Conservation (phyloP, 768 basidiomycete genomes). For the Mrakia blollopis region DNA sequence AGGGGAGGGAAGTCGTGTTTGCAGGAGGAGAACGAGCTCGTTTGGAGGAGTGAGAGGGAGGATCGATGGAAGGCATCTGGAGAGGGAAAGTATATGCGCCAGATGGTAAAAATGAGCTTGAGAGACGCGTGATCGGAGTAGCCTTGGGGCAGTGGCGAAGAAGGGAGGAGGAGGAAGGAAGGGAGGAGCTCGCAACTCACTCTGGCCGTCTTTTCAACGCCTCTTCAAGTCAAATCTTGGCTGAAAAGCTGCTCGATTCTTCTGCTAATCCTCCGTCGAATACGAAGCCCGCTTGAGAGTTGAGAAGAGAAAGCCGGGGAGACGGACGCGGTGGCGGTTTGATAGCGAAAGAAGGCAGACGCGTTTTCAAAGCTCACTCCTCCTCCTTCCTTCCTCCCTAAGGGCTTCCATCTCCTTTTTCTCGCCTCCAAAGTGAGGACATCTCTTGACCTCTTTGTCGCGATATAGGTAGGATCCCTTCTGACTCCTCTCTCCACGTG, state of each 20-base stretch:
- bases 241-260: no score
- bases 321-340: background rate
- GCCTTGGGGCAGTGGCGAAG: background rate
- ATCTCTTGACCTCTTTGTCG: no score
- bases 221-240: background rate
- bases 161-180: background rate
- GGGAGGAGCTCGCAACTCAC: background rate
- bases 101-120: background rate
- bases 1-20: no score
- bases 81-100: background rate
- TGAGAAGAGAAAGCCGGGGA: background rate
- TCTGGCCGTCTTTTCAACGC: background rate
- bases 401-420: no score
- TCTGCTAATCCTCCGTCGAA: no score
- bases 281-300: no score
- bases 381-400: background rate
- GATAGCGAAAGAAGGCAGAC: background rate
- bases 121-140: background rate
- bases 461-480: no score
- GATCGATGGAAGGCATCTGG: background rate
- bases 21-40: constrained; percentile 2
- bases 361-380: background rate
- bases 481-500: no score
- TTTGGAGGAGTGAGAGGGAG: background rate
- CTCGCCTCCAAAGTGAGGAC: no score